Evolutionary conservation across 345 rosid genomes (phyloP), one percentile per base, ranked within the genome.

Genomic region (Erucastrum elatum): DNA sequence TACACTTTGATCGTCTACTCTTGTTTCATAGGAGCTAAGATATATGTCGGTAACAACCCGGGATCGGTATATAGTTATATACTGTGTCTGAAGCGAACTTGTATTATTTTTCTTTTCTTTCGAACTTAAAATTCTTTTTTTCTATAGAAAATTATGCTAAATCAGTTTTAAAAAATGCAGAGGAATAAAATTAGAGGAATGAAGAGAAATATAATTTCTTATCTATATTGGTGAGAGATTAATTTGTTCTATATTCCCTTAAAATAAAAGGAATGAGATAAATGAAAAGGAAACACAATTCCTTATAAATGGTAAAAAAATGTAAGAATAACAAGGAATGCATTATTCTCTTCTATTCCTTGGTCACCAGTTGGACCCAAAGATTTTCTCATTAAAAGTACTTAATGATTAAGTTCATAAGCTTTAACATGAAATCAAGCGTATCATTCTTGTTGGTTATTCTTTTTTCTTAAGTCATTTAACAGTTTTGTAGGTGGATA

Each of bases 1-100:
- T 17, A 46, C 55, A 62, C 30, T 69, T 70, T 5, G 33, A 15
- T 26, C 58, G 71, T 64, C 27, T 64, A 71, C 80, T 37, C 76
- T 64, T 35, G 34, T 39, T 15, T n/a, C 56, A 68, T 53, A 1
- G 10, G 39, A 62, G 30, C 71, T 64, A 3, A 3, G 15, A 21
- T 0, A 35, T 35, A 70, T 35, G 81, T 77, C 81, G 81, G 81
- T 44, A 70, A 77, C 31, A 16, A 3, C 69, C 63, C 2, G 29
- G 8, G 61, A 17, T 58, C 75, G 21, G 21, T 21, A 21, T 51
- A 35, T 76, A 58, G 49, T 21, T 21, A 21, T 21, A 30, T 76
- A 17, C 16, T 55, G 27, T 25, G 53, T 76, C 31, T 61, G 53
- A 29, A 41, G 11, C 25, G 26, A 25, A 26, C 4, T 66, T 65